Percentiles rank a stretch among this genome's conserved stretches.
Conservation (phyloP, 768 basidiomycete genomes). For the Mycena vitilis region DNA sequence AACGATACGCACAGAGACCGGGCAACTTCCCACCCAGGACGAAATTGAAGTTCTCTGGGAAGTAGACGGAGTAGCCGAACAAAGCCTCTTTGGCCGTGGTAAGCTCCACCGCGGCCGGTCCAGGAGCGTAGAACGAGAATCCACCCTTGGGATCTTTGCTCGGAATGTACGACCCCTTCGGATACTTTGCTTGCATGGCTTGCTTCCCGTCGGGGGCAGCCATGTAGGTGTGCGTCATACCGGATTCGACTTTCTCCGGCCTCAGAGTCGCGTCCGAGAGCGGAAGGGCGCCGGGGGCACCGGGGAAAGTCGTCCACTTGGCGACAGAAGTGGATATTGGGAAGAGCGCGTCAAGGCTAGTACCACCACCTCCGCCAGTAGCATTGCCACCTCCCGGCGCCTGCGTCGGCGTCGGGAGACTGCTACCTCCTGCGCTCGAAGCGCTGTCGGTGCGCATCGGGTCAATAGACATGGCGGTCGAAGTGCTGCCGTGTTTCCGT, state of each 20-base stretch:
- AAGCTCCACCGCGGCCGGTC: conserved; percentile 63
- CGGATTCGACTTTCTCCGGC: conserved; percentile 49
- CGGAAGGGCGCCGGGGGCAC: conserved; percentile 46
- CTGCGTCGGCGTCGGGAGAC: too few species aligned
- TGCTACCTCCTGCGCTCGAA: background rate
- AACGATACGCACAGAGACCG: conserved; percentile 66
- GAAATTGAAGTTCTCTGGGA: conserved; percentile 69
- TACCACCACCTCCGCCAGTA: background rate
- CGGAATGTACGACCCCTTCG: conserved; percentile 68
- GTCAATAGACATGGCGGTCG: too few species aligned
- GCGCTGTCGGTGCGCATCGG: background rate
- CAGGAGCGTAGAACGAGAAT: conserved; percentile 77
- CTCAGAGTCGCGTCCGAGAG: conserved; percentile 58
- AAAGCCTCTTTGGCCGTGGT: conserved; percentile 72
- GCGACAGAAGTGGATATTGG: conserved; percentile 46
- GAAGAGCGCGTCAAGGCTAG: conserved; percentile 49
- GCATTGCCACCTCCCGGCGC: too few species aligned
- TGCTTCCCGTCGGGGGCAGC: conserved; percentile 60
- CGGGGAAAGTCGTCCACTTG: conserved; percentile 58
- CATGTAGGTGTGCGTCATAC: conserved; percentile 53
- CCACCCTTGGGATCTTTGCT: conserved; percentile 62
- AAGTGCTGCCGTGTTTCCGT: background rate
- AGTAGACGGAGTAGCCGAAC: conserved; percentile 70
- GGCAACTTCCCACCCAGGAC: conserved; percentile 79
- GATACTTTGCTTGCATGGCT: conserved; percentile 64